Base-by-base conservation (phyloP, 345 rosid species). In the Eucalyptus victrix region DNA sequence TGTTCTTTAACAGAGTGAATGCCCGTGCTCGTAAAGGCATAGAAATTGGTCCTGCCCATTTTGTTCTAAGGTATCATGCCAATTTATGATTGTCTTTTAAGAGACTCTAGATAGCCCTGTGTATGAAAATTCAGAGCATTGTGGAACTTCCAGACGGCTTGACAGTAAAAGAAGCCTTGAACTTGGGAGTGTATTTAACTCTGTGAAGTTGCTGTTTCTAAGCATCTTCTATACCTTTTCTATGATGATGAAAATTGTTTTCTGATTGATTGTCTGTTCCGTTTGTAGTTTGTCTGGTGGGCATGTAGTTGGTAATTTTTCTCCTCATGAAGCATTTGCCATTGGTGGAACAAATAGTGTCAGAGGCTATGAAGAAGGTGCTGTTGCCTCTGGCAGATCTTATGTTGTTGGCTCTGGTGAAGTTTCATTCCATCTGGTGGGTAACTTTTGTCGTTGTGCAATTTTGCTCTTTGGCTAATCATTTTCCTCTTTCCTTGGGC, bases 311-410 rank as follows among this genome's bases (percentile, higher is more conserved):
- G 99, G 98, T 80, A 97, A 94, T 89, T 98, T 98, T 90, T 94
- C 97, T 87, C 98, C 98, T 90, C 98, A 98, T 89, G 98, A 97
- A 94, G 98, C 99, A 51, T 98, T 97, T 83, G 95, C 95, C 81
- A 97, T 97, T 40, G 99, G 99, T 11, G 99, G 99, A 91, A 97
- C 98, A 89, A 98, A 97, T 91, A 97, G 98, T 34, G 97, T 98
- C 81, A 96, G 99, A 93, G 99, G 99, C 86, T 98, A 98, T 88
- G 97, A 98, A 94, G 99, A 98, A 92, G 99, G 98, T 60, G 98
- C 99, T 23, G 97, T 96, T 89, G 99, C 97, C 87, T 97, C 99
- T 91, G 99, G 97, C 88, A 94, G 97, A 90, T 97, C 99, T 45
- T 97, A 95, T 92, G 93, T 93, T 53, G 97, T 96, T 89, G 97